Conservation (phyloP, 2,329 filamentous ascomycete species). For the Magnaporthiopsis poae region DNA sequence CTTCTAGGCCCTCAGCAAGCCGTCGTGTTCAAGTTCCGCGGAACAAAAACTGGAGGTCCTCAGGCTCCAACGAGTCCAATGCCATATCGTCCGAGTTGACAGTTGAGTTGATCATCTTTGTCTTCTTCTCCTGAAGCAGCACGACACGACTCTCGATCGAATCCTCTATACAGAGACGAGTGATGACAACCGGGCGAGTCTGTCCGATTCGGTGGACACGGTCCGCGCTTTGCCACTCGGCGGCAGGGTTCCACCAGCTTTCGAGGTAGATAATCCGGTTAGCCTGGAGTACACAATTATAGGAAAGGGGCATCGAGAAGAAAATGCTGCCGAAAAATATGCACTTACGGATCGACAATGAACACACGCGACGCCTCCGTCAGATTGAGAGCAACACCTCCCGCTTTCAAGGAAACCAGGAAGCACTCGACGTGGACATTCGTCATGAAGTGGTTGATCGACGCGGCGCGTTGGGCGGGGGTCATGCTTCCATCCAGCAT, state of each 20-base stretch:
- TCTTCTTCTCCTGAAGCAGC: conserved; percentile 94
- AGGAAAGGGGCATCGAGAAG: not conserved
- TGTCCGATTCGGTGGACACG: conserved; percentile 92
- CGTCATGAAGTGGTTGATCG: conserved; percentile 93
- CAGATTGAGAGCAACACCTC: conserved; percentile 87
- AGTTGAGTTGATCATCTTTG: conserved; percentile 92
- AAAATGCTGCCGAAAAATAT: not conserved
- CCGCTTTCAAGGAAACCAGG: conserved; percentile 88
- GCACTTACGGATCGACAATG: conserved; percentile 82
- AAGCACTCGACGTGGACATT: conserved; percentile 93
- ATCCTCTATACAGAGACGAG: conserved; percentile 89
- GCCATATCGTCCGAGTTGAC: conserved; percentile 88
- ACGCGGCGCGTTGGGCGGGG: conserved; percentile 81
- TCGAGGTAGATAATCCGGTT: conserved; percentile 13
- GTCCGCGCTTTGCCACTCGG: conserved; percentile 96
- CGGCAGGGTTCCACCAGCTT: conserved; percentile 99
- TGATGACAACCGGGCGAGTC: conserved; percentile 85
- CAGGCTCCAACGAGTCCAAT: conserved; percentile 79
- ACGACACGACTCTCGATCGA: conserved; percentile 95
- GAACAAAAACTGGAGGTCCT: conserved; percentile 96
- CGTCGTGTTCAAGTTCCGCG: conserved; percentile 45
- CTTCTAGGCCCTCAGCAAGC: not conserved
- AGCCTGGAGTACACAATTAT: conserved; percentile 9
- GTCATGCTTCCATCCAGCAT: conserved; percentile 98
- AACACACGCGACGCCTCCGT: conserved; percentile 93